Percentiles rank a stretch among this genome's conserved stretches.
phyloP scores from a whole-genome alignment of 2,329 filamentous ascomycete genomes.

The Plenodomus lindquistii region DNA sequence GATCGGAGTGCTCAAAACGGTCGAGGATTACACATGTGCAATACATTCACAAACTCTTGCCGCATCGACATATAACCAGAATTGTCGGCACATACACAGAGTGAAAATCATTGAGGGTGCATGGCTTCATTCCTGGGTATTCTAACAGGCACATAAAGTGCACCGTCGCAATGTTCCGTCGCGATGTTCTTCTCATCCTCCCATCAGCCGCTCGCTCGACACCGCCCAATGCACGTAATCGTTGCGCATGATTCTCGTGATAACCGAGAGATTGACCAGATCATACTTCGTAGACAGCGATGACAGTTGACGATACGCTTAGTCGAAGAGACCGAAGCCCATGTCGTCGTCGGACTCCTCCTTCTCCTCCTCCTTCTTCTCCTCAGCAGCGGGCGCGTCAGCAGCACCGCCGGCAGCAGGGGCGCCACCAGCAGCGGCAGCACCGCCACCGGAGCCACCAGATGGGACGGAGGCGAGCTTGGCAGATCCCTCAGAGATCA shows the following conservation, averaged over 20 bases:
- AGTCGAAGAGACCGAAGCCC: slow-evolving; percentile 75
- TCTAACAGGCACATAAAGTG: slow-evolving; percentile 24
- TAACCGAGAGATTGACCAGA: slow-evolving; percentile 31
- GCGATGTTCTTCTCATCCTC: slow-evolving; percentile 22
- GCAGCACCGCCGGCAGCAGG: slow-evolving; percentile 67
- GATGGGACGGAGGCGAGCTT: slow-evolving; percentile 99
- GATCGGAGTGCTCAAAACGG: no score
- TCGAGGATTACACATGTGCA: no score
- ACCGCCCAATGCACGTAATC: slow-evolving; percentile 38
- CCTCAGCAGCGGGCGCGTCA: slow-evolving; percentile 54
- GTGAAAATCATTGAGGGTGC: slow-evolving; percentile 24
- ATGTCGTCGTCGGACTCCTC: slow-evolving; percentile 76
- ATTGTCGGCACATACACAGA: no score
- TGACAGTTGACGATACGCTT: slow-evolving; percentile 39
- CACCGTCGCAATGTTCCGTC: slow-evolving; percentile 11
- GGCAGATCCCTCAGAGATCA: slow-evolving; percentile 84
- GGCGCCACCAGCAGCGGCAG: slow-evolving; percentile 63
- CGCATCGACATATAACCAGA: no score
- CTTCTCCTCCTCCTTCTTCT: slow-evolving; percentile 75
- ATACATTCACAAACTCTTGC: no score
- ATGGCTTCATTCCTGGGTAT: slow-evolving; percentile 44
- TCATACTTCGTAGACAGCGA: slow-evolving; percentile 33
- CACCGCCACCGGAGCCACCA: slow-evolving; percentile 77
- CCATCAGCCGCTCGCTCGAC: slow-evolving; percentile 41
- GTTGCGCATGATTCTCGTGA: slow-evolving; percentile 38